Conservation (phyloP, 179 eudicot species). For the Beta corolliflora region DNA sequence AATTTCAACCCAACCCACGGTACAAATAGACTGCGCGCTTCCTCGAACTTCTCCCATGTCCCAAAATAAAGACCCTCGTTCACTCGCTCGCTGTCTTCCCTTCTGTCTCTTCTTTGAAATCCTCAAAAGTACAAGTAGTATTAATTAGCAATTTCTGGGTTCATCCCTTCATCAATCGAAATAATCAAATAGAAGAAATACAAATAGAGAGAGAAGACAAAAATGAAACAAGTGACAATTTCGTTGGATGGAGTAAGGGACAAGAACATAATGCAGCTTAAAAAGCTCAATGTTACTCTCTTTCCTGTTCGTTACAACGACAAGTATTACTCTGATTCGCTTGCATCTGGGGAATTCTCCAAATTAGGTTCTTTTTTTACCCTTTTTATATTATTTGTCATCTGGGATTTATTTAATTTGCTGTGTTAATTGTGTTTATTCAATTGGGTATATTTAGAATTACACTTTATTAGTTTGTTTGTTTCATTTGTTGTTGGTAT, state of each 20-base stretch:
- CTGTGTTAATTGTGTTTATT: neutral
- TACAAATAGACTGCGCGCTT: neutral
- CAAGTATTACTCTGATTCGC: slow-evolving; percentile 81
- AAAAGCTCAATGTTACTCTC: slow-evolving; percentile 77
- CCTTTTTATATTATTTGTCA: neutral
- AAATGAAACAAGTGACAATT: slow-evolving; percentile 47
- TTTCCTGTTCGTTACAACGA: slow-evolving; percentile 94
- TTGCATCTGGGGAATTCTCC: slow-evolving; percentile 81
- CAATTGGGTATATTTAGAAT: neutral
- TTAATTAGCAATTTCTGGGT: neutral
- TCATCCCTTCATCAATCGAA: neutral
- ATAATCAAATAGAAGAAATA: neutral
- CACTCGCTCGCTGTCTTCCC: neutral
- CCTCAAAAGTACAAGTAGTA: neutral
- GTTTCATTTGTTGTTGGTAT: neutral
- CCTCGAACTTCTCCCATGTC: neutral
- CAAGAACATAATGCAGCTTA: slow-evolving; percentile 85
- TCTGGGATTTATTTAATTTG: slow-evolving; percentile 6
- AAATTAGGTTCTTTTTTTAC: slow-evolving; percentile 55
- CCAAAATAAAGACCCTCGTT: neutral
- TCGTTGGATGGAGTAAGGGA: slow-evolving; percentile 85
- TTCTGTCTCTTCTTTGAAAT: neutral
- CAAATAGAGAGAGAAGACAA: neutral
- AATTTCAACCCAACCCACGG: neutral
- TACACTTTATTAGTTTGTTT: neutral